Evolutionary conservation across 2,329 filamentous ascomycete genomes (phyloP).

Genomic region (Microsporum audouinii): DNA sequence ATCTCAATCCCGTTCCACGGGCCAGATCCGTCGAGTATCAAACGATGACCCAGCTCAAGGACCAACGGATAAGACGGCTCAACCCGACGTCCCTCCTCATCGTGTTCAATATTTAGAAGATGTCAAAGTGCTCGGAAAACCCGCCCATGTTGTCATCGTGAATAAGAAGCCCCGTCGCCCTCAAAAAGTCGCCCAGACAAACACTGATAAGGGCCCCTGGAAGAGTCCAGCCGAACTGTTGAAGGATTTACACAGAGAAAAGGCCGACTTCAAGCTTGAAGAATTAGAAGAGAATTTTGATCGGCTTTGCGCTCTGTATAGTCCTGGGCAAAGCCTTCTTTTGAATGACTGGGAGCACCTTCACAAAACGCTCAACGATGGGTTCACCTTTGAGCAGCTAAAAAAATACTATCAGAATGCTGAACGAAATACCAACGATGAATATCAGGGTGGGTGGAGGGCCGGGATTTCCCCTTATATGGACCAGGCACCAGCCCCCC

Average conservation of each 20-base stretch:
- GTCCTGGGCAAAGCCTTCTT: constrained; percentile 20
- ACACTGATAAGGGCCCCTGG: neutral
- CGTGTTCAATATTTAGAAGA: neutral
- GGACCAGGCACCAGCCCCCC: constrained; percentile 14
- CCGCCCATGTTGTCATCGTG: constrained; percentile 10
- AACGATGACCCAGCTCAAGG: neutral
- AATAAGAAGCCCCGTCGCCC: neutral
- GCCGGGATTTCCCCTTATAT: constrained; percentile 25
- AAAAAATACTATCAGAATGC: constrained; percentile 18
- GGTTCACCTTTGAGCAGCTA: constrained; percentile 27
- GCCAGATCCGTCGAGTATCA: neutral
- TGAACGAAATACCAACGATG: neutral
- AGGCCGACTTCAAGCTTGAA: constrained; percentile 1
- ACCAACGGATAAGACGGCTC: neutral
- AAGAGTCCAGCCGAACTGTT: constrained; percentile 10
- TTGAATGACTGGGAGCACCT: constrained; percentile 23
- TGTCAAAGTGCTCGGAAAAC: constrained; percentile 4
- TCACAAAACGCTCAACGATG: constrained; percentile 21
- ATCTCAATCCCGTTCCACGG: neutral
- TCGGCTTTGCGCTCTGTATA: constrained; percentile 17
- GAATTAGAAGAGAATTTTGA: constrained; percentile 22
- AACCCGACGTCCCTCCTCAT: neutral
- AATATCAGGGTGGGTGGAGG: constrained; percentile 18
- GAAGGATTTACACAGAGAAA: constrained; percentile 12
- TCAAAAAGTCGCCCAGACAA: neutral